Conservation (phyloP, 371 early-diverging fungal species). For the Mucor circinelloides region DNA sequence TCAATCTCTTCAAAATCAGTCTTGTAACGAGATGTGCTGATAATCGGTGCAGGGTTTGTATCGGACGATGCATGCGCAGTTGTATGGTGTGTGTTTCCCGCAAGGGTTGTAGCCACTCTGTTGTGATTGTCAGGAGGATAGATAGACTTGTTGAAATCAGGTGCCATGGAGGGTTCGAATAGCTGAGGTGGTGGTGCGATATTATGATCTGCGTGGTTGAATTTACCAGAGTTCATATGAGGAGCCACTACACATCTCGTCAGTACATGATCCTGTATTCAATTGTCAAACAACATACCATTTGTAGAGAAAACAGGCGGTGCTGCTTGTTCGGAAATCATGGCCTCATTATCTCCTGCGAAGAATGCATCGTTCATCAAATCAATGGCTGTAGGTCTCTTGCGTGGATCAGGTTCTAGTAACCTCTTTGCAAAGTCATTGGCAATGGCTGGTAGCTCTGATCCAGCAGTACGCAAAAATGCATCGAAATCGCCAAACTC, state of each 20-base stretch:
- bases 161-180: conserved; percentile 19
- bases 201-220: not conserved
- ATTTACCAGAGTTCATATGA: conserved; percentile 15
- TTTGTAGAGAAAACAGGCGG: conserved; percentile 18
- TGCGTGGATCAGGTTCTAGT: conserved; percentile 65
- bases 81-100: not conserved
- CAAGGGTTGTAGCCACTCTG: not conserved
- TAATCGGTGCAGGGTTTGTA: not conserved
- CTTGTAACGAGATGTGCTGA: conserved; percentile 67
- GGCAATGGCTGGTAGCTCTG: conserved; percentile 53
- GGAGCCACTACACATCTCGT: conserved; percentile 3
- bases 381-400: conserved; percentile 70
- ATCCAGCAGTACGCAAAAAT: conserved; percentile 52
- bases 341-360: conserved; percentile 29
- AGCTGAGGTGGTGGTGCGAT: conserved; percentile 5
- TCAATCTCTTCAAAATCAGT: conserved; percentile 93
- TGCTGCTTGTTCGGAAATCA: conserved; percentile 18
- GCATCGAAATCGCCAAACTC: conserved; percentile 59
- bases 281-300: not conserved
- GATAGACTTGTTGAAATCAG: conserved; percentile 9
- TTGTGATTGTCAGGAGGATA: conserved; percentile 12
- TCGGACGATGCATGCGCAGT: not conserved
- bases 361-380: conserved; percentile 72
- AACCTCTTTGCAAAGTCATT: conserved; percentile 54
- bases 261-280: not conserved